Evolutionary conservation across 192 early-diverging fungal genomes (phyloP), one percentile per base, ranked within the genome.

Genomic region (Coemansia sp.): DNA sequence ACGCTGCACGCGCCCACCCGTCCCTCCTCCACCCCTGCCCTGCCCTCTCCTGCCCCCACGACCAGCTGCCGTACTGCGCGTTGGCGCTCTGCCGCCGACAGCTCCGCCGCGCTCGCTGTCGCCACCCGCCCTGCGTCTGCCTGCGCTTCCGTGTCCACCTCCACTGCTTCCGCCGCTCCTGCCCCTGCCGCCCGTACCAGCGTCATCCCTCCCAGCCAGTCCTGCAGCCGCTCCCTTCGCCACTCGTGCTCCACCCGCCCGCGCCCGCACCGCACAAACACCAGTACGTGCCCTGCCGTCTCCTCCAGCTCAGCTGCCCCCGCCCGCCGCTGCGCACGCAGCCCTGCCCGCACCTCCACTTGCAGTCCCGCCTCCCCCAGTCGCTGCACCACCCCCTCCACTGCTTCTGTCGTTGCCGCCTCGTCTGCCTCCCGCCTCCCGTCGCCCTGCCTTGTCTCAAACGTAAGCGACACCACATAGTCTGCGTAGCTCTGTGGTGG

Each of bases 181-280:
- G 49, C 41, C 24, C 55, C 66, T 23, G 60, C 53, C 12, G 71
- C 65, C 54, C 68, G 65, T 58, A 82, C 55, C 32, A 57, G 48
- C 27, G 81, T 81, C 67, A 90, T 86, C 31, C 90, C 90, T 14
- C 80, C 67, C 16, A 92, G 61, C 81, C 88, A 90, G 72, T 92
- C 90, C n/a, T 88, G 78, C n/a, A 87, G 70, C 59, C 88, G 88
- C 72, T 51, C 54, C 47, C 72, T 58, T 22, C 63, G 63, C 52
- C 73, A 62, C 59, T 86, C 82, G 25, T 76, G 75, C 63, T 84
- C 77, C 18, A 87, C 67, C 51, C 79, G 67, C 8, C 55, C 50
- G 68, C 79, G 78, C n/a, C 86, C 82, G 63, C 90, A 90, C 53
- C 80, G 66, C 7, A 92, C 83, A 65, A 92, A 86, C 48, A 92